A percentile compares a stretch with the other conserved stretches of the same genome.
These are phyloP conservation scores for Abrus pulchellus DNA, from an alignment of 306 rosid species.

Conservation along the genomic window DNA sequence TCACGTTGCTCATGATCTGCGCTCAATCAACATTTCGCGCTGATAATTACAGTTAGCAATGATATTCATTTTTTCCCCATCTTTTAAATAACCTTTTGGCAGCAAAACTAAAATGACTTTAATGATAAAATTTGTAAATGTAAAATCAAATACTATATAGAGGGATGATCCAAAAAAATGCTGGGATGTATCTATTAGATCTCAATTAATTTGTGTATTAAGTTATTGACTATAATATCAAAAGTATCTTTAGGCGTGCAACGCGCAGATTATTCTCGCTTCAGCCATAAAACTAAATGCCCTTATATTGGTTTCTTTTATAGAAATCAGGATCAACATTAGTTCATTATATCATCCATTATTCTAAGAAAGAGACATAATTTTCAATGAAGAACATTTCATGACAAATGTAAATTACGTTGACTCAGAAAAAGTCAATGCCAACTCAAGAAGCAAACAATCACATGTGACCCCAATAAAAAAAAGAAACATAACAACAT, in stretches of 20 bases:
- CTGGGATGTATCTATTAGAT: no score
- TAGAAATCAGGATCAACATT: background rate
- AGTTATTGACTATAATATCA: background rate
- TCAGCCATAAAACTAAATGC: background rate
- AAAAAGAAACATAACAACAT: background rate
- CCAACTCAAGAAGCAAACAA: slow-evolving; percentile 13
- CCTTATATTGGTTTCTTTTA: background rate
- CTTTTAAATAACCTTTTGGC: background rate
- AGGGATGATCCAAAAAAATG: background rate
- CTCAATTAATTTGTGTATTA: no score
- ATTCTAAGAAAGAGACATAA: background rate
- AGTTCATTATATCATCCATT: background rate
- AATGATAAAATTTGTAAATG: background rate
- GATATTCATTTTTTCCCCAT: background rate
- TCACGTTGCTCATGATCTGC: background rate
- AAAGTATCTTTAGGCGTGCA: background rate
- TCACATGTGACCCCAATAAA: background rate
- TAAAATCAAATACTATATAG: background rate
- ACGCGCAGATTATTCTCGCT: background rate
- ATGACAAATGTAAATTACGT: slow-evolving; percentile 12
- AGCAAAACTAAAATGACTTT: background rate
- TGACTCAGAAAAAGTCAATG: background rate
- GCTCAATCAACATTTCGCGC: background rate
- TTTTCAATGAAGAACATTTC: background rate
- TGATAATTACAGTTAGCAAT: background rate